A percentile compares a stretch with the other conserved stretches of the same genome.
phyloP scores from a whole-genome alignment of 1,284 basidiomycete genomes.

The Cryptococcus sp. region DNA sequence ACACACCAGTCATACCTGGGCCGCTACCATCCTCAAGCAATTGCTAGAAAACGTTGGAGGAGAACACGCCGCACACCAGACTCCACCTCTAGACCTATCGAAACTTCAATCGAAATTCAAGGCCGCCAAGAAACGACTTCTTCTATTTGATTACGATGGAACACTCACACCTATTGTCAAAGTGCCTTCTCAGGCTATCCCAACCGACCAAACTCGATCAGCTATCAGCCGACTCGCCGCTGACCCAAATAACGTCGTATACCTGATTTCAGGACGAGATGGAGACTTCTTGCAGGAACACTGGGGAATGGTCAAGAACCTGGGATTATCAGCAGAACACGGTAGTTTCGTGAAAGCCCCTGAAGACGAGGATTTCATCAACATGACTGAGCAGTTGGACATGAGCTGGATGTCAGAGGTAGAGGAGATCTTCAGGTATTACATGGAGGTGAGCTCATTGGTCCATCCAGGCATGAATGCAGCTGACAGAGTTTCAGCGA shows the following conservation, averaged over 20 bases:
- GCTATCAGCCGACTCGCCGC: conserved; percentile 67
- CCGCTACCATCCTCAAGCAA: conserved; percentile 81
- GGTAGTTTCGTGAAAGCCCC: conserved; percentile 85
- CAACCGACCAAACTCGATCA: conserved; percentile 68
- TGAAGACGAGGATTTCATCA: conserved; percentile 65
- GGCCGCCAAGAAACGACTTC: conserved; percentile 72
- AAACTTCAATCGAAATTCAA: conserved; percentile 64
- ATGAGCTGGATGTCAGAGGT: conserved; percentile 99
- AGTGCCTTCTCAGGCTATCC: conserved; percentile 80
- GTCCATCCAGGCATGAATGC: not conserved
- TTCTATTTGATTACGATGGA: conserved; percentile 96
- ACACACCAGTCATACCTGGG: conserved; percentile 96
- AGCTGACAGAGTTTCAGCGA: conserved; percentile 48
- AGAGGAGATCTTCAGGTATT: conserved; percentile 91
- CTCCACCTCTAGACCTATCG: conserved; percentile 72
- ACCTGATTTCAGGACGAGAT: conserved; percentile 97
- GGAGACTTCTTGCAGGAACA: conserved; percentile 86
- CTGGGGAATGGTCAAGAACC: conserved; percentile 72
- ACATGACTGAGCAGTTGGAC: conserved; percentile 85
- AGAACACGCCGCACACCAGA: conserved; percentile 77
- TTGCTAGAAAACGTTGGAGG: conserved; percentile 75
- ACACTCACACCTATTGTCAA: conserved; percentile 97
- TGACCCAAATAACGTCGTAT: conserved; percentile 86
- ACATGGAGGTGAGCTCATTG: conserved; percentile 65
- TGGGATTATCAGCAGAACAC: conserved; percentile 95